phyloP scores from a whole-genome alignment of 768 basidiomycete genomes.

The Dictyophora rubrovolvata region DNA sequence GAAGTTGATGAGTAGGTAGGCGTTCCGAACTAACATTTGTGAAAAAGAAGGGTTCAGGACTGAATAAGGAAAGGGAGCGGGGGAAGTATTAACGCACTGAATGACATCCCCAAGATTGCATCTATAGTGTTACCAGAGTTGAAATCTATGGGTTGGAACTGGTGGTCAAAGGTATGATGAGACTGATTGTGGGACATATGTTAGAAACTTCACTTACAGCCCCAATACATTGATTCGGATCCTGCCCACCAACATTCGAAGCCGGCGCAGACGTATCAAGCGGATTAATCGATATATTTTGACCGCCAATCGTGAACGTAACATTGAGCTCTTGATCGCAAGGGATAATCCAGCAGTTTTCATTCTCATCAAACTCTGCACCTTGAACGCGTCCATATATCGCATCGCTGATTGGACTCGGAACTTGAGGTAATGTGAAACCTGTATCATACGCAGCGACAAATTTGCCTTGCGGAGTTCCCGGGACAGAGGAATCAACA shows the following conservation, averaged over 20 bases:
- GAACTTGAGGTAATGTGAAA: constrained; percentile 52
- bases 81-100: constrained; percentile 49
- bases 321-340: constrained; percentile 56
- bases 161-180: not conserved
- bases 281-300: constrained; percentile 52
- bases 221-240: not conserved
- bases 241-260: constrained; percentile 27
- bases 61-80: not conserved
- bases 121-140: constrained; percentile 35
- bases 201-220: not conserved
- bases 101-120: constrained; percentile 64
- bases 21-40: constrained; percentile 44
- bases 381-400: constrained; percentile 49
- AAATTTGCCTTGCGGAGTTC: constrained; percentile 26
- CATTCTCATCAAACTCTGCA: constrained; percentile 31
- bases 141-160: constrained; percentile 65
- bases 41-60: not conserved
- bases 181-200: not conserved
- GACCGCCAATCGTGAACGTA: constrained; percentile 52
- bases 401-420: constrained; percentile 42
- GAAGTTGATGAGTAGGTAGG: constrained; percentile 53
- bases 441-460: constrained; percentile 63
- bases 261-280: constrained; percentile 37
- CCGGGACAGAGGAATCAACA: constrained; percentile 35
- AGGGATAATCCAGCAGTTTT: constrained; percentile 47